Evolutionary conservation across 1,284 basidiomycete species (phyloP).

Genomic region (Heliocybe sulcata): DNA sequence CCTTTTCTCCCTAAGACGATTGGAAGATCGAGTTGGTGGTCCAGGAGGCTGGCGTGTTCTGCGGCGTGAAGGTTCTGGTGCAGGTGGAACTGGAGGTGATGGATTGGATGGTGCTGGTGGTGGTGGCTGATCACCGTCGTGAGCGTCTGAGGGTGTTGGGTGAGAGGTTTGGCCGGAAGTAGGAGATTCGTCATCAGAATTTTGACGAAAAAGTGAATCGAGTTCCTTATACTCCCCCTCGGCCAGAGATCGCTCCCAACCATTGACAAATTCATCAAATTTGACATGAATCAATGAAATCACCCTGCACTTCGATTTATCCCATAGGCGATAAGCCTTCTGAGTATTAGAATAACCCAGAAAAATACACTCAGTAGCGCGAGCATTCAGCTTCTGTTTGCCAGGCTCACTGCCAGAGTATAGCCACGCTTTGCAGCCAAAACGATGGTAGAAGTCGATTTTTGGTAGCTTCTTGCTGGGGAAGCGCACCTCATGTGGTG

Average conservation of each 20-base stretch:
- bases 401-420: slow-evolving; percentile 1
- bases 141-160: not conserved
- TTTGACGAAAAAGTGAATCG: slow-evolving; percentile 3
- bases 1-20: too few species aligned
- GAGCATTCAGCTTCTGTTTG: slow-evolving; percentile 6
- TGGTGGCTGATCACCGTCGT: not conserved
- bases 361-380: slow-evolving; percentile 7
- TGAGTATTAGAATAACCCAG: slow-evolving; percentile 7
- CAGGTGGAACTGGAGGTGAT: not conserved
- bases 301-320: slow-evolving; percentile 4
- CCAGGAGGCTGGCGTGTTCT: too few species aligned
- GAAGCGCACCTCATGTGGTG: slow-evolving; percentile 8
- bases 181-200: too few species aligned
- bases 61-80: not conserved
- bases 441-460: slow-evolving; percentile 5
- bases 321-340: slow-evolving; percentile 12
- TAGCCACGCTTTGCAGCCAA: slow-evolving; percentile 9
- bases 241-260: slow-evolving; percentile 2
- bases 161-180: not conserved
- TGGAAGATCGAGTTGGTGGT: too few species aligned
- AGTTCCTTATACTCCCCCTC: slow-evolving; percentile 5
- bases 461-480: slow-evolving; percentile 7
- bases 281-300: slow-evolving; percentile 9
- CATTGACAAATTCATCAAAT: slow-evolving; percentile 8
- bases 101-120: not conserved